Base-by-base conservation (phyloP, 2,329 filamentous ascomycete species). In the Anthostomella pinea region DNA sequence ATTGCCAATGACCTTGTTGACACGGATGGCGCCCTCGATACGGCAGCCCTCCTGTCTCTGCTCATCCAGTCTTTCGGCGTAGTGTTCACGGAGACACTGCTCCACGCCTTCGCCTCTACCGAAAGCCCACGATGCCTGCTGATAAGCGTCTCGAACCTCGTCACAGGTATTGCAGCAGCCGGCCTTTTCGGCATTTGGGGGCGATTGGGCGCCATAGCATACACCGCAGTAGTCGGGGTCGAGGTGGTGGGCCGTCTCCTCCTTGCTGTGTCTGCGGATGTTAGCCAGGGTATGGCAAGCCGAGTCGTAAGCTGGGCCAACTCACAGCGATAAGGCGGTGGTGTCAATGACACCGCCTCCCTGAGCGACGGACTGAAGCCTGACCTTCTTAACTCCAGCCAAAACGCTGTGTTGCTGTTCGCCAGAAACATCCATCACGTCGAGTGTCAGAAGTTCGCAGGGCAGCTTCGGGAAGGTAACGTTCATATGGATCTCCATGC, bases 401-500 rank as follows among this genome's bases (percentile, higher is more conserved):
- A 88, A 83, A 40, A 98, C 86, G 34, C 91, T 93, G 53, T 90
- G 87, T 64, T 98, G 93, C 59, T 96, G 85, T 66, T 98, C 93
- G 46, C 93, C 93, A 15, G 89, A 95, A 17, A 97, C 91, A 67
- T 98, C 93, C 93, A 98, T 98, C 38, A 98, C 91, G 63, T 98
- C 93, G 54, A 98, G 82, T 9, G 93, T 96, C 49, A 97, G 73
- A 33, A 98, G 80, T 65, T 97, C 91, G 69, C 93, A 98, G 8
- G 93, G 93, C 51, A 98, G 78, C 46, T 83, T 82, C 8, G 93
- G 93, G 62, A 98, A 98, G 30, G 88, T 93, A 42, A 98, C 83
- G 70, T 98, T 98, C 66, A 98, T 78, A 63, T 95, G 89, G 49
- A 98, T 98, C 64, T 97, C 93, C 91, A 98, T 97, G 65, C 91